Evolutionary conservation across 306 rosid genomes (phyloP).

Genomic region (Cajanus cajan): DNA sequence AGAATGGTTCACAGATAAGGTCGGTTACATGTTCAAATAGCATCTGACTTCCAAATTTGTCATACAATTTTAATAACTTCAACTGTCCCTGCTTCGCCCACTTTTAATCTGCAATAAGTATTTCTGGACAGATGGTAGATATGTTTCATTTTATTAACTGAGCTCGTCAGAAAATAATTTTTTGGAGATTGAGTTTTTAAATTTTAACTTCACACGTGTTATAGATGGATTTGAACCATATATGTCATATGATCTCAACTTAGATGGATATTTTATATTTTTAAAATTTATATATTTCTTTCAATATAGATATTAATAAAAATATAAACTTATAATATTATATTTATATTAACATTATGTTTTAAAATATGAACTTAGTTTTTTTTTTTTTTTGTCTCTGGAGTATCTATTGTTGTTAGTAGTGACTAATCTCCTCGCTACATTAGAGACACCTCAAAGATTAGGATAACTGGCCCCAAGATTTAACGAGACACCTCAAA

Average conservation of each 20-base stretch:
- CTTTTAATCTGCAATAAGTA: slow-evolving; percentile 32
- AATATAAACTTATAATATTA: too few relatives aligned
- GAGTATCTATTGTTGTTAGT: too few relatives aligned
- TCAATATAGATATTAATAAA: neutral
- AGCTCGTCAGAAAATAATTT: neutral
- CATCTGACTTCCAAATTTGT: slow-evolving; percentile 18
- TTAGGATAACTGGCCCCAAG: too few relatives aligned
- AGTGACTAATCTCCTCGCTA: too few relatives aligned
- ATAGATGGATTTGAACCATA: neutral
- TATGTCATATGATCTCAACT: too few relatives aligned
- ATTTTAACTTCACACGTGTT: too few relatives aligned
- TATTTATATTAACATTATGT: too few relatives aligned
- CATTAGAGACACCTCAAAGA: too few relatives aligned
- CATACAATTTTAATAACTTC: slow-evolving; percentile 37
- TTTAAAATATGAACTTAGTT: too few relatives aligned
- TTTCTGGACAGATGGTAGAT: neutral
- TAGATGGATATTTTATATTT: neutral
- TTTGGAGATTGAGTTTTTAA: too few relatives aligned
- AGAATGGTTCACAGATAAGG: slow-evolving; percentile 17
- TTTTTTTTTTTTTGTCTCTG: too few relatives aligned
- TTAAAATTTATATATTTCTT: neutral
- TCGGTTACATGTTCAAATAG: slow-evolving; percentile 7
- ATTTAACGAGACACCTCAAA: too few relatives aligned
- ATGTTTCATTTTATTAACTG: neutral
- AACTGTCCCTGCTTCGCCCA: slow-evolving; percentile 50